Conservation (phyloP, 2,329 filamentous ascomycete species). For the Bipolaris bicolor region DNA sequence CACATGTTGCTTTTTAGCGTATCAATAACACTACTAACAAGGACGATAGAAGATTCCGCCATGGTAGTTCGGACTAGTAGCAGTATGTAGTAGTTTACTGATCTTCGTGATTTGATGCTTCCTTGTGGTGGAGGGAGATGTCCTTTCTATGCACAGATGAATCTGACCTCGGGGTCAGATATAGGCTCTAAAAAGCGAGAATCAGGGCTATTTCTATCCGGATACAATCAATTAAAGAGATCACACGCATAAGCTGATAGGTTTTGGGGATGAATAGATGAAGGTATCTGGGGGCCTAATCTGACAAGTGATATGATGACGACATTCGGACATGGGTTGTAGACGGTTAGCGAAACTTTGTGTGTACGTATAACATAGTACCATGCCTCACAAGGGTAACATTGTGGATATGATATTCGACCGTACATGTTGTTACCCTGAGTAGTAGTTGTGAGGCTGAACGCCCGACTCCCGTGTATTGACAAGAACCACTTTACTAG, state of each 20-base stretch:
- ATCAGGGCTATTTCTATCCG: background rate
- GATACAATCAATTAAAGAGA: background rate
- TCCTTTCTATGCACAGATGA: background rate
- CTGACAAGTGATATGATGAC: background rate
- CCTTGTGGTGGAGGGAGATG: background rate
- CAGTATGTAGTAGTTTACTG: too few species aligned
- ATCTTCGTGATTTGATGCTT: background rate
- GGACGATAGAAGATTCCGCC: slow-evolving; percentile 50
- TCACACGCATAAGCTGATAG: background rate
- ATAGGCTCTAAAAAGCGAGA: background rate
- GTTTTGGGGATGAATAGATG: too few species aligned
- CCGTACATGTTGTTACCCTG: too few species aligned
- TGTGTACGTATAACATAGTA: background rate
- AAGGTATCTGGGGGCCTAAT: too few species aligned
- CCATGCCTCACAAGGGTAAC: too few species aligned
- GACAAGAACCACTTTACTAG: too few species aligned
- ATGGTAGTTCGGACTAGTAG: slow-evolving; percentile 11
- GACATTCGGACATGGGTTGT: background rate
- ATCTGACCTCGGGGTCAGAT: background rate
- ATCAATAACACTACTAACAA: slow-evolving; percentile 31
- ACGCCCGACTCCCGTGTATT: too few species aligned
- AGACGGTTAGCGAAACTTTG: background rate
- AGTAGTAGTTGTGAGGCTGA: too few species aligned
- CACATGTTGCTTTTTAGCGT: background rate
- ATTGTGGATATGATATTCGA: too few species aligned